Evolutionary conservation across 352 stramenopile species (phyloP).

Genomic region (Globisporangium irregulare): DNA sequence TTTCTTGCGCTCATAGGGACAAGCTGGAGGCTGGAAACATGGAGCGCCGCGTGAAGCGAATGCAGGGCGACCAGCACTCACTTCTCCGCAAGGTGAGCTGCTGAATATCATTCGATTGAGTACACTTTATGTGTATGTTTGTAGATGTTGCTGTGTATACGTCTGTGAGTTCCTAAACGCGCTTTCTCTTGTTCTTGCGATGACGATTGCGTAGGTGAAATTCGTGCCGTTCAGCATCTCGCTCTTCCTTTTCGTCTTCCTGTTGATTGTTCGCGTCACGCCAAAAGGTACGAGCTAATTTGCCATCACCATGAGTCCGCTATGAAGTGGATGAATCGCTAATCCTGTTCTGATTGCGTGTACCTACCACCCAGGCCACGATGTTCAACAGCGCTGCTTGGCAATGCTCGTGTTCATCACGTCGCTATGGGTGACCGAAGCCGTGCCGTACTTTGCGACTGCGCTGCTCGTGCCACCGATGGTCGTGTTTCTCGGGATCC

Average conservation of each 20-base stretch:
- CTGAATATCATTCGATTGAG: slow-evolving; percentile 7
- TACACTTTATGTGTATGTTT: background rate
- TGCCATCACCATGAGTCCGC: too few relatives aligned
- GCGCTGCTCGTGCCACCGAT: slow-evolving; percentile 86
- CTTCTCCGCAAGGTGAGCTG: slow-evolving; percentile 67
- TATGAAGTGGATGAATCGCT: too few relatives aligned
- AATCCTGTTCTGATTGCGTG: background rate
- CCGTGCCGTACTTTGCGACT: slow-evolving; percentile 90
- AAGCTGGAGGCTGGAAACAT: slow-evolving; percentile 88
- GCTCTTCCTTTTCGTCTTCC: slow-evolving; percentile 64
- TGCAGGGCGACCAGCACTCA: slow-evolving; percentile 82
- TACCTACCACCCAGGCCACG: slow-evolving; percentile 35
- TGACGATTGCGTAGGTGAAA: slow-evolving; percentile 54
- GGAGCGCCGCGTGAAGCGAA: slow-evolving; percentile 75
- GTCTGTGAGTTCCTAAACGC: background rate
- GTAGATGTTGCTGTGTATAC: background rate
- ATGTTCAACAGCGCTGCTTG: slow-evolving; percentile 82
- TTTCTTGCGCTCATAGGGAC: slow-evolving; percentile 34
- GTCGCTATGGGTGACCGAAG: slow-evolving; percentile 89
- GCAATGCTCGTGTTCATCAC: slow-evolving; percentile 90
- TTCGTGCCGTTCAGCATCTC: slow-evolving; percentile 71
- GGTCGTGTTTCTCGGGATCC: slow-evolving; percentile 86
- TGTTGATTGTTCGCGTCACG: slow-evolving; percentile 72
- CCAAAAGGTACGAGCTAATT: slow-evolving; percentile 45
- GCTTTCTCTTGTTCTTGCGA: background rate